Evolutionary conservation across 768 basidiomycete species (phyloP), one percentile per base, ranked within the genome.

Genomic region (Macrolepiota albuminosa): DNA sequence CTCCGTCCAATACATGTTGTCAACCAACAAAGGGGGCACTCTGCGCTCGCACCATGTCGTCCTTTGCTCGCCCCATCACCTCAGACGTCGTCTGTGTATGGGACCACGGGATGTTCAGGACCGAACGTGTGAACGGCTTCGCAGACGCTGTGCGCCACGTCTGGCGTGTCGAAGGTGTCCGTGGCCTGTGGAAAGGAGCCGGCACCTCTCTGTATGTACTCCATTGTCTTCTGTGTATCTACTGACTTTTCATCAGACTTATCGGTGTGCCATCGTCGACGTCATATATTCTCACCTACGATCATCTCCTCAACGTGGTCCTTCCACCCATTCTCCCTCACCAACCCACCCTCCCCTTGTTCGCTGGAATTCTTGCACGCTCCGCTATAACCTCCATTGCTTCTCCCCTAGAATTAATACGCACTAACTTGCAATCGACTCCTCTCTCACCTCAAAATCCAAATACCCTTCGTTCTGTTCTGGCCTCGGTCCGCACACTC

Each of bases 221-320:
- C 42, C 47, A 54, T 36, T 45, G 34, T 26, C 56, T 21, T 42
- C 39, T 14, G 0, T 40, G 21, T 24, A 51, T 47, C 34, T 40
- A 49, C 26, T 45, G 48, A 63, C 61, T 71, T 60, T 63, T 47
- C 21, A 29, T n/a, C 21, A 95, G 95, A 54, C 71, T 93, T 42
- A 94, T 98, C 68, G 88, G 91, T 36, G 92, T 98, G 26, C 97
- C 97, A 0, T 89, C 95, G 0, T 85, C 95, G 43, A 93, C 95
- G 52, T 80, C 86, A 34, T 98, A 99, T 73, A 99, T 99, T 84
- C 80, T 98, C 60, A 93, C 93, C 21, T 98, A 98, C 71, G 95
- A 98, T 73, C 85, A 92, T 71, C 83, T 98, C 36, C 74, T 88
- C 29, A 83, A 85, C 56, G 78, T 79, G 47, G 74, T 82, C 43